Conservation (phyloP, 768 basidiomycete genomes). For the Lyophyllum semitale region DNA sequence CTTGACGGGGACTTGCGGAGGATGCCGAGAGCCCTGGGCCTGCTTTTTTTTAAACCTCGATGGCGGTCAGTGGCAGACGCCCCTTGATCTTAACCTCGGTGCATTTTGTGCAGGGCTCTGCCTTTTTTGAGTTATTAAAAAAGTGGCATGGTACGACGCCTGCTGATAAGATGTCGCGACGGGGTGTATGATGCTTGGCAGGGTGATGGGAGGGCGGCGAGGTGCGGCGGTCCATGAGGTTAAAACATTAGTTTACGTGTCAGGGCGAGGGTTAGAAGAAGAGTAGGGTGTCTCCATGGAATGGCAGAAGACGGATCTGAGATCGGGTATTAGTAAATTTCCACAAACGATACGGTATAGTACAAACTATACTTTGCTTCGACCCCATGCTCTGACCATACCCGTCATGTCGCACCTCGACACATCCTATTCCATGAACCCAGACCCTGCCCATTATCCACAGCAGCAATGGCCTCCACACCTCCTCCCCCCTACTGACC, state of each 20-base stretch:
- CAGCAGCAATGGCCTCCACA: constrained; percentile 18
- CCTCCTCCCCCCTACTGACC: constrained; percentile 2
- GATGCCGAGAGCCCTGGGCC: background rate
- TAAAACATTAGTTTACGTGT: background rate
- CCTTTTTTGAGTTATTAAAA: too few relatives aligned
- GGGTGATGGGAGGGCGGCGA: background rate
- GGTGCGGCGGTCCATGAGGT: background rate
- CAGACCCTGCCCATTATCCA: constrained; percentile 4
- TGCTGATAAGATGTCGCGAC: too few relatives aligned
- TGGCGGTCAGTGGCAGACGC: background rate
- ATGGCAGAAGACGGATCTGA: constrained; percentile 14
- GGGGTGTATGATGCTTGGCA: background rate
- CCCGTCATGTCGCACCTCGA: constrained; percentile 12
- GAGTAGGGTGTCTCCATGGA: background rate
- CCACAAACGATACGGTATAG: constrained; percentile 4
- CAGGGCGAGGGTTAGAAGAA: background rate
- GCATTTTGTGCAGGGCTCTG: background rate
- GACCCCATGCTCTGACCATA: background rate
- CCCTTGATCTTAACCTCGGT: background rate
- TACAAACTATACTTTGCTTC: background rate
- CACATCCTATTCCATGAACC: constrained; percentile 15
- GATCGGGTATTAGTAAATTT: constrained; percentile 22
- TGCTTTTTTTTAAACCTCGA: background rate
- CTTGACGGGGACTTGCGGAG: background rate
- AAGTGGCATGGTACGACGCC: too few relatives aligned